Conservation (phyloP, 2,329 filamentous ascomycete genomes). For the Paraphoma sp. region DNA sequence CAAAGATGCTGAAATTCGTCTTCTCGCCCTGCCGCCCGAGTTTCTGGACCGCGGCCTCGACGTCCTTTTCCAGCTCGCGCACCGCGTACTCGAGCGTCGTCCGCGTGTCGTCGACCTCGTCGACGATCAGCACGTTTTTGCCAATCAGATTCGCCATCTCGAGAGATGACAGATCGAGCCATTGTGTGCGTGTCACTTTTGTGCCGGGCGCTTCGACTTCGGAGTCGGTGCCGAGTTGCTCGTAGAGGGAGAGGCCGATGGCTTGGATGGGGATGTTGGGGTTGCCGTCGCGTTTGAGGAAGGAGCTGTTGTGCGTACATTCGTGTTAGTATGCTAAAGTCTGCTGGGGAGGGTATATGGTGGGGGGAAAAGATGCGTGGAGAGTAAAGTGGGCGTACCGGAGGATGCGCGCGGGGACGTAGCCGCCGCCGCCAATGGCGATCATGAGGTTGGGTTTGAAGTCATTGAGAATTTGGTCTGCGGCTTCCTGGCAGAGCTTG, state of each 20-base stretch:
- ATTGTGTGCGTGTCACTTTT: slow-evolving; percentile 97
- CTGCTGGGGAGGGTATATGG: neutral
- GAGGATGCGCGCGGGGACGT: slow-evolving; percentile 94
- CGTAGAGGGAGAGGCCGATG: slow-evolving; percentile 96
- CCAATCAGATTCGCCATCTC: slow-evolving; percentile 89
- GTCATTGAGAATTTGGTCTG: slow-evolving; percentile 78
- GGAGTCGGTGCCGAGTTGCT: slow-evolving; percentile 73
- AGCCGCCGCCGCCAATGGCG: slow-evolving; percentile 96
- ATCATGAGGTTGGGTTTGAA: slow-evolving; percentile 97
- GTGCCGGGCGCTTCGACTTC: slow-evolving; percentile 82
- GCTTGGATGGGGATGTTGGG: slow-evolving; percentile 99
- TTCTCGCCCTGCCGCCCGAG: slow-evolving; percentile 72
- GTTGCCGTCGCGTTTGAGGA: slow-evolving; percentile 85
- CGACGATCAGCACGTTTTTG: slow-evolving; percentile 90
- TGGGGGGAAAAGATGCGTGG: neutral
- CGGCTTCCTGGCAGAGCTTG: slow-evolving; percentile 92
- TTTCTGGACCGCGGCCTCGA: slow-evolving; percentile 77
- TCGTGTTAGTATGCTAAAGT: neutral
- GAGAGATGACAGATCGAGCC: slow-evolving; percentile 88
- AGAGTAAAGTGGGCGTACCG: no score
- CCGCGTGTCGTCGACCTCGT: slow-evolving; percentile 94
- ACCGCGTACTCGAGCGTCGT: slow-evolving; percentile 95
- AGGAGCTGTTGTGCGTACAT: slow-evolving; percentile 62
- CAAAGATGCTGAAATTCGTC: slow-evolving; percentile 93
- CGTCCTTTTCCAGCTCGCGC: slow-evolving; percentile 92